Percentiles rank a stretch among this genome's conserved stretches.
phyloP scores from a whole-genome alignment of 495 filamentous ascomycete species.

The Barbatosphaeria neglecta region DNA sequence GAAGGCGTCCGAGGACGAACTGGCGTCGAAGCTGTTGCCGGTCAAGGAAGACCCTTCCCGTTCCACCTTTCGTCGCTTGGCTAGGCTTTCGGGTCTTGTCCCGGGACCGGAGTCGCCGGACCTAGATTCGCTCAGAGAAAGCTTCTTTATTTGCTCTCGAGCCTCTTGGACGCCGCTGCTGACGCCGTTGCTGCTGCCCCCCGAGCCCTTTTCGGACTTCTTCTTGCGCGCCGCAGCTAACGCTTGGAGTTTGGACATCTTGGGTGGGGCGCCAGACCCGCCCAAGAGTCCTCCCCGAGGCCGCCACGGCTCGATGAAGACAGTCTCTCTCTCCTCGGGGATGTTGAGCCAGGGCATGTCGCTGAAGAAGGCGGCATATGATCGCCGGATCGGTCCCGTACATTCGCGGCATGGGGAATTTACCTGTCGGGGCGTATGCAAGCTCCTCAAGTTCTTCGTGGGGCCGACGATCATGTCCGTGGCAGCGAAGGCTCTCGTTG shows the following conservation, averaged over 20 bases:
- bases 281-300: conserved; percentile 61
- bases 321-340: conserved; percentile 53
- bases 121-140: conserved; percentile 10
- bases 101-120: conserved; percentile 10
- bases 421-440: background rate
- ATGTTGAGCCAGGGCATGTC: conserved; percentile 82
- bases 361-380: conserved; percentile 47
- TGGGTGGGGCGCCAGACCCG: conserved; percentile 52
- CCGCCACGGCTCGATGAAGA: conserved; percentile 51
- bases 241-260: conserved; percentile 80
- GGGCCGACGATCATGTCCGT: background rate
- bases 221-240: conserved; percentile 81
- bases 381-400: background rate
- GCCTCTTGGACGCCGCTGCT: conserved; percentile 19
- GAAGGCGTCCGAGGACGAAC: background rate
- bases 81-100: background rate
- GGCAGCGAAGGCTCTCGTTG: conserved; percentile 51
- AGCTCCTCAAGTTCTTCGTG: background rate
- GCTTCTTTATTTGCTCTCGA: conserved; percentile 11
- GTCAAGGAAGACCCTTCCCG: too few relatives aligned
- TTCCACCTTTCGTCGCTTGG: background rate
- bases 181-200: too few relatives aligned
- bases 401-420: background rate
- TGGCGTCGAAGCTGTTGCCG: background rate
- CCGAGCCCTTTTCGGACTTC: conserved; percentile 57